A percentile compares a stretch with the other conserved stretches of the same genome.
These are phyloP conservation scores for Jaltomata sinuosa DNA, from an alignment of 257 asterid genomes.

Conservation along the genomic window DNA sequence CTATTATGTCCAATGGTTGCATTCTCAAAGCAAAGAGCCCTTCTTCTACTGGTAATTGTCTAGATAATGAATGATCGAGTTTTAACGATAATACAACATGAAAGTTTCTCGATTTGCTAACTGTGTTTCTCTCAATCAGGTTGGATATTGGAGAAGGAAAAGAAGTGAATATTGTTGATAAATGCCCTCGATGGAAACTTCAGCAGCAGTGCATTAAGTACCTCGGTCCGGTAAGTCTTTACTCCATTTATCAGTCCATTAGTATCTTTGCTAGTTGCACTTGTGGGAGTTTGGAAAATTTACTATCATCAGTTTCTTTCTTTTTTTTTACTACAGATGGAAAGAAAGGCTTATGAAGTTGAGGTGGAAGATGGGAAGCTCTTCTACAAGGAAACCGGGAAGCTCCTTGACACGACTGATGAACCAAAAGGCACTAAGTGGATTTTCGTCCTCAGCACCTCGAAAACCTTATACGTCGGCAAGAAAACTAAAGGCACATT, in stretches of 20 bases:
- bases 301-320: not conserved
- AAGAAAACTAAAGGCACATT: conserved; percentile 79
- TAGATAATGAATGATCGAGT: not conserved
- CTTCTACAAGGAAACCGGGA: conserved; percentile 43
- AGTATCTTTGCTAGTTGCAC: not conserved
- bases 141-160: conserved; percentile 92
- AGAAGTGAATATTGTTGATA: conserved; percentile 63
- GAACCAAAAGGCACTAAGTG: conserved; percentile 75
- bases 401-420: conserved; percentile 45
- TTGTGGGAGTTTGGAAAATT: not conserved
- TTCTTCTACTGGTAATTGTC: conserved; percentile 80
- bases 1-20: conserved; percentile 73
- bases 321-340: conserved; percentile 41
- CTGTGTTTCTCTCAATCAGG: conserved; percentile 30
- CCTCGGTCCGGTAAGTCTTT: conserved; percentile 71
- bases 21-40: conserved; percentile 86
- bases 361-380: conserved; percentile 65
- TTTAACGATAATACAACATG: not conserved
- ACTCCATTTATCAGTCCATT: not conserved
- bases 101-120: not conserved
- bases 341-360: conserved; percentile 75
- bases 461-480: conserved; percentile 68
- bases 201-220: conserved; percentile 96
- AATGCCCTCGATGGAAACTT: conserved; percentile 80
- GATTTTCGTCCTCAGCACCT: conserved; percentile 92